Percentiles rank a stretch among this genome's conserved stretches.
Conservation (phyloP, 768 basidiomycete species). For the Amylocystis lapponica region DNA sequence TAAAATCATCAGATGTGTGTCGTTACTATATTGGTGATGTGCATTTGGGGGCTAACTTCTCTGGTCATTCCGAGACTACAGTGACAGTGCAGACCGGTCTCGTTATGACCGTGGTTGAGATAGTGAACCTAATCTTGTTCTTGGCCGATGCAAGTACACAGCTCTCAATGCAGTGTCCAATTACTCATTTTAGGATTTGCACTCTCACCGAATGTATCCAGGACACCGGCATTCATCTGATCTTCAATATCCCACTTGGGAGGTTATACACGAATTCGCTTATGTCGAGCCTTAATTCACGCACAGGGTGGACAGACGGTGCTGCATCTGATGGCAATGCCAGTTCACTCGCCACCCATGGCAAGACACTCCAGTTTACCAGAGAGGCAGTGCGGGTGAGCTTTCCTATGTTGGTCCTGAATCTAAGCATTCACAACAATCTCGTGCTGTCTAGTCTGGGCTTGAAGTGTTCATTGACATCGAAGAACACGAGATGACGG, state of each 20-base stretch:
- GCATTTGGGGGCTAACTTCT: neutral
- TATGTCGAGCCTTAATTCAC: slow-evolving; percentile 30
- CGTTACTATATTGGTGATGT: neutral
- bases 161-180: slow-evolving; percentile 2
- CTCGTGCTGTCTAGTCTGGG: no score
- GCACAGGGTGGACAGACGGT: no score
- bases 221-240: slow-evolving; percentile 25
- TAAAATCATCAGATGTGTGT: slow-evolving; percentile 15
- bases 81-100: slow-evolving; percentile 35
- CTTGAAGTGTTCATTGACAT: no score
- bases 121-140: slow-evolving; percentile 29
- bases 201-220: neutral
- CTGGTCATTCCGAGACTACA: no score
- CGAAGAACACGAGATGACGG: no score
- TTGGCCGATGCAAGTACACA: slow-evolving; percentile 18
- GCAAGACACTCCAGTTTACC: no score
- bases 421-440: no score
- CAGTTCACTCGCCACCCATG: no score
- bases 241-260: slow-evolving; percentile 34
- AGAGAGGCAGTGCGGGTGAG: no score
- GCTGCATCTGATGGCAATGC: no score
- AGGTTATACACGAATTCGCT: slow-evolving; percentile 38
- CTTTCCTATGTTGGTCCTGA: no score
- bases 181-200: neutral
- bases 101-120: slow-evolving; percentile 29